Conservation (phyloP, 306 rosid genomes). For the Acacia confusa region DNA sequence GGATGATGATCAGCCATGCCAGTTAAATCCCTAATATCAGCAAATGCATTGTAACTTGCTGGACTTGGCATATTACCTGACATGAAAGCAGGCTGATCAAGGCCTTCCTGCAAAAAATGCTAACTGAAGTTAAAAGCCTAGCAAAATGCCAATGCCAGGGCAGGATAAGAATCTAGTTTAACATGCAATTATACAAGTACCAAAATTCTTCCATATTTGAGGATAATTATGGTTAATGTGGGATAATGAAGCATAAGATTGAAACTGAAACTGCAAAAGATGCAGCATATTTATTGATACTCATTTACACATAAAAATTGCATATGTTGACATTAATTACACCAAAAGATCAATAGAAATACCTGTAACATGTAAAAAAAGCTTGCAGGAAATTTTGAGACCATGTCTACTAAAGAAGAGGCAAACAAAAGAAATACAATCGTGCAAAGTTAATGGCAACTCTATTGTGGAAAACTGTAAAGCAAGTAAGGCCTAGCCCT, state of each 20-base stretch:
- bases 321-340: neutral
- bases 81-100: slow-evolving; percentile 59
- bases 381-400: neutral
- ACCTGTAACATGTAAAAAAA: neutral
- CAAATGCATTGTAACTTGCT: slow-evolving; percentile 66
- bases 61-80: slow-evolving; percentile 64
- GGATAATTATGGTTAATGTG: slow-evolving; percentile 12
- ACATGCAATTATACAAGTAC: slow-evolving; percentile 11
- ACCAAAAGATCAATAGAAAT: slow-evolving; percentile 6
- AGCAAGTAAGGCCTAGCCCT: neutral
- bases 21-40: slow-evolving; percentile 52
- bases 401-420: neutral
- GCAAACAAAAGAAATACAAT: neutral
- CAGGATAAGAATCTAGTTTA: slow-evolving; percentile 20
- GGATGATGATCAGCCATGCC: slow-evolving; percentile 48
- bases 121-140: slow-evolving; percentile 34
- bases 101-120: slow-evolving; percentile 71
- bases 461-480: neutral
- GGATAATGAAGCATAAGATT: slow-evolving; percentile 11
- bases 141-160: slow-evolving; percentile 21
- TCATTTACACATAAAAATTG: slow-evolving; percentile 8
- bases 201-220: slow-evolving; percentile 21
- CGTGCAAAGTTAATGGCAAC: neutral
- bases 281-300: neutral
- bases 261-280: slow-evolving; percentile 23